Evolutionary conservation across 169 alveolate species (phyloP).

Genomic region (Toxoplasma gondii): DNA sequence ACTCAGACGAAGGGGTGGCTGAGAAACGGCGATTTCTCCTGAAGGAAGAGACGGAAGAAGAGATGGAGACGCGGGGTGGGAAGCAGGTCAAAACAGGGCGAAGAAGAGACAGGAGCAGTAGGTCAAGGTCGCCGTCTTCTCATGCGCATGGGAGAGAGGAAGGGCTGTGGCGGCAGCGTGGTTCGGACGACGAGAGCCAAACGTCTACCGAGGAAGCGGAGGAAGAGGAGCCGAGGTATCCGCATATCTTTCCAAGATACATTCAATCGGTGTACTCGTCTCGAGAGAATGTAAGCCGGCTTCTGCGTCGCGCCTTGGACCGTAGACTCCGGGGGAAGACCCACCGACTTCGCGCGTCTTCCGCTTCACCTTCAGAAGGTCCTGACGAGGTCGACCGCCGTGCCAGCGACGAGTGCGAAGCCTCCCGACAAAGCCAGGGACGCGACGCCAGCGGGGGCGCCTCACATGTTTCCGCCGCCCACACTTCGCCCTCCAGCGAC

Average conservation of each 20-base stretch:
- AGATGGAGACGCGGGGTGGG: background rate
- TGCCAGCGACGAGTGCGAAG: background rate
- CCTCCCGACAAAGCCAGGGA: background rate
- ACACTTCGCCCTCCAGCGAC: too few species aligned
- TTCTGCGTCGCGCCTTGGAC: background rate
- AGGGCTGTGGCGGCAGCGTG: background rate
- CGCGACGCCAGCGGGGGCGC: background rate
- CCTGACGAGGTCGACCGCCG: background rate
- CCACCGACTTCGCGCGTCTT: background rate
- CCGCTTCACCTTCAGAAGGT: background rate
- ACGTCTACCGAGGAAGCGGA: background rate
- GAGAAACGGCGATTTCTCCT: background rate
- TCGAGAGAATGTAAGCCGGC: background rate
- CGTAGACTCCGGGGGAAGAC: background rate
- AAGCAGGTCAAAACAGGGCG: too few species aligned
- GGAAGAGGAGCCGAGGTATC: background rate
- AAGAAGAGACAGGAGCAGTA: too few species aligned
- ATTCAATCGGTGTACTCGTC: background rate
- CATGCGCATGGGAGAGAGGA: background rate
- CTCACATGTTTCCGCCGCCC: background rate
- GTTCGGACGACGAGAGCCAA: background rate
- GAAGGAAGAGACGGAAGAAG: background rate
- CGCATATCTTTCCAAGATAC: background rate
- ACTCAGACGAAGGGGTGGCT: background rate
- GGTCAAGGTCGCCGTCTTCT: background rate